These are phyloP conservation scores for Candida cerambycidarum DNA, from an alignment of 805 yeast species.

Conservation along the genomic window DNA sequence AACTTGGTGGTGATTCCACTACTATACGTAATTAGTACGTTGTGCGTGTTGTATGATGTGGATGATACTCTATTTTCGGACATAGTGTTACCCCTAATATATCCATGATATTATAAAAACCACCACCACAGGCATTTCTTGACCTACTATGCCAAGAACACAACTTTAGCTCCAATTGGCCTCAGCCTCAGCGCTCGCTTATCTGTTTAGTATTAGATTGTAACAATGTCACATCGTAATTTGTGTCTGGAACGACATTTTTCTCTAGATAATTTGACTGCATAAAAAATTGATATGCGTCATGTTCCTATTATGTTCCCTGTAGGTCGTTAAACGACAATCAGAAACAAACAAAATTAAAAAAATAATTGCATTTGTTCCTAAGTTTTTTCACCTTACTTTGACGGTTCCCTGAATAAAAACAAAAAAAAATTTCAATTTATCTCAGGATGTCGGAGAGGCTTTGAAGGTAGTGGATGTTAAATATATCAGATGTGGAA, in stretches of 20 bases:
- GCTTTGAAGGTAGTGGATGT: too few species aligned
- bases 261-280: background rate
- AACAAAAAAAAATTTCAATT: background rate
- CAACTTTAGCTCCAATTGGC: too few species aligned
- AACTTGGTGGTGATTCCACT: too few species aligned
- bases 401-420: background rate
- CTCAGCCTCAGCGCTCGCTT: background rate
- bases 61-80: too few species aligned
- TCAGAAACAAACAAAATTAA: background rate
- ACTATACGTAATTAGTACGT: too few species aligned
- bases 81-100: too few species aligned
- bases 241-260: background rate
- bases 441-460: too few species aligned
- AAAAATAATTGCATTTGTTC: background rate
- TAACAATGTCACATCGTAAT: background rate
- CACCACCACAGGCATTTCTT: too few species aligned
- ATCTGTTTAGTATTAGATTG: background rate
- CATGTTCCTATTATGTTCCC: conserved; percentile 1
- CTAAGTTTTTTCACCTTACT: background rate
- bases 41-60: too few species aligned
- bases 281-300: background rate
- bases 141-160: too few species aligned
- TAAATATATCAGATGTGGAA: too few species aligned
- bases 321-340: background rate
- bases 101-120: too few species aligned